A percentile compares a stretch with the other conserved stretches of the same genome.
These are phyloP conservation scores for Ceratonia siliqua DNA, from an alignment of 306 rosid species.

Conservation along the genomic window DNA sequence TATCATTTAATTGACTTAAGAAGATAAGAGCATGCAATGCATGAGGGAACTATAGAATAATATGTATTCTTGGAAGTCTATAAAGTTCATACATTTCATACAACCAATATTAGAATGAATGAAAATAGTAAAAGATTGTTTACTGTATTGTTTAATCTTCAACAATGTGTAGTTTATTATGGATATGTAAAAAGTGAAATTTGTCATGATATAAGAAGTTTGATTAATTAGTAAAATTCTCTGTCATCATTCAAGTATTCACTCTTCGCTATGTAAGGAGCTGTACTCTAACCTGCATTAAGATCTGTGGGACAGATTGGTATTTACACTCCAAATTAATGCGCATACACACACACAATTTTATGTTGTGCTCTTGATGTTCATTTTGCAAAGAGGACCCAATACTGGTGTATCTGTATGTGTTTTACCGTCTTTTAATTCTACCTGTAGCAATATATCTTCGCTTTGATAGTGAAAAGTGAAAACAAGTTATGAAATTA, in stretches of 20 bases:
- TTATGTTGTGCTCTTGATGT: not conserved
- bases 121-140: not conserved
- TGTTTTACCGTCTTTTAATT: constrained; percentile 11
- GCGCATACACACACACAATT: not conserved
- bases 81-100: not conserved
- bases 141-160: not conserved
- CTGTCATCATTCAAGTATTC: not conserved
- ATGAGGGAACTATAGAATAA: not conserved
- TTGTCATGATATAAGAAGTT: not conserved
- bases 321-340: not conserved
- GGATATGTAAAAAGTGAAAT: not conserved
- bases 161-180: not conserved
- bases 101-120: not conserved
- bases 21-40: constrained; percentile 27
- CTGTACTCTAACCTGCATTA: not conserved
- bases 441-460: constrained; percentile 1
- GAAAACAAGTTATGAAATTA: constrained; percentile 23
- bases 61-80: not conserved
- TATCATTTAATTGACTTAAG: not conserved
- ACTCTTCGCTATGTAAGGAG: not conserved
- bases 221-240: not conserved
- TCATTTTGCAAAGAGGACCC: constrained; percentile 6
- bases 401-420: not conserved
- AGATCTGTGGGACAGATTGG: not conserved
- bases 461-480: constrained; percentile 25